Evolutionary conservation across 805 yeast species (phyloP).

Genomic region (Candida jianshihensis): DNA sequence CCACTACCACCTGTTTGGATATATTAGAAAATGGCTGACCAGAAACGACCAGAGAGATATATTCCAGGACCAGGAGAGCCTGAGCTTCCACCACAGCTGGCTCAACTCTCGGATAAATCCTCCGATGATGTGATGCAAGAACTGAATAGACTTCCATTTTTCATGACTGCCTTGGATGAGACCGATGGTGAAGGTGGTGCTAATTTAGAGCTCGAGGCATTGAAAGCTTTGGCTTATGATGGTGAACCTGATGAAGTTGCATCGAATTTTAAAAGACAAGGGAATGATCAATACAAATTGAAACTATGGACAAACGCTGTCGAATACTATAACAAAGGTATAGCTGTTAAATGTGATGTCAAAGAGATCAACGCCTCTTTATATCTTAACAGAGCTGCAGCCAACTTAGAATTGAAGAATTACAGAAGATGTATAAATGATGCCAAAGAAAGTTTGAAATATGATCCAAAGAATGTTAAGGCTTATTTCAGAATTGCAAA

Average conservation of each 20-base stretch:
- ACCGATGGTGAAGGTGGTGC: constrained; percentile 73
- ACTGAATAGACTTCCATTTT: constrained; percentile 80
- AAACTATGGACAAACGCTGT: constrained; percentile 73
- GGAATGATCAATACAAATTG: constrained; percentile 75
- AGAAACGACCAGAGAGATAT: constrained; percentile 30
- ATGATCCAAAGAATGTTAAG: constrained; percentile 68
- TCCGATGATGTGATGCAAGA: constrained; percentile 73
- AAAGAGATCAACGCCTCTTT: constrained; percentile 52
- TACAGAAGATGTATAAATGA: constrained; percentile 83
- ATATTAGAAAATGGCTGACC: constrained; percentile 5
- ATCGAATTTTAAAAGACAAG: constrained; percentile 82
- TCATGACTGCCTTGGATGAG: constrained; percentile 83
- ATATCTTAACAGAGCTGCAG: constrained; percentile 80
- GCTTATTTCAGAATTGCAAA: constrained; percentile 82
- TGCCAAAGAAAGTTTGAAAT: constrained; percentile 60
- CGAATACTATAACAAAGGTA: constrained; percentile 71
- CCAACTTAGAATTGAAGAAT: constrained; percentile 79
- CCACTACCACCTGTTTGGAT: too few species aligned
- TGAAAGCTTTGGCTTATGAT: constrained; percentile 86
- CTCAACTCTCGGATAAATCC: constrained; percentile 51
- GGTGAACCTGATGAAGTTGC: constrained; percentile 95
- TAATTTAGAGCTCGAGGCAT: constrained; percentile 73
- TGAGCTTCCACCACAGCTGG: constrained; percentile 74
- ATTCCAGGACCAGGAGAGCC: constrained; percentile 56
- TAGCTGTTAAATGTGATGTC: constrained; percentile 61